Percentiles rank a stretch among this genome's conserved stretches.
These are phyloP conservation scores for Tagetes erecta DNA, from an alignment of 129 eudicot genomes.

Conservation along the genomic window DNA sequence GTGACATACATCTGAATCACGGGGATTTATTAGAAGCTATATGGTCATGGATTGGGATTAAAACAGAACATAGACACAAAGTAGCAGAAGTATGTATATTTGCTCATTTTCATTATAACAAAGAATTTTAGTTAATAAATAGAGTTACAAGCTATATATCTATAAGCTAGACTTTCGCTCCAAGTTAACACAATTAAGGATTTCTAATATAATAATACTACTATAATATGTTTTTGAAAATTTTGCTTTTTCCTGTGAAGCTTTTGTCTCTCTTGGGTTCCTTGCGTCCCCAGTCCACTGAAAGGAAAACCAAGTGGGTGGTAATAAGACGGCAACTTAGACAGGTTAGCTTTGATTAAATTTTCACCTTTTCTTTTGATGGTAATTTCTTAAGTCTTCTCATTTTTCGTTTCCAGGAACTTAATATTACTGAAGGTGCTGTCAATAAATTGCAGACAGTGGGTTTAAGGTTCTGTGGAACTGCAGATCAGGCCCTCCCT, in stretches of 20 bases:
- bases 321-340: constrained; percentile 88
- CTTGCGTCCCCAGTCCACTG: constrained; percentile 86
- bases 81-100: constrained; percentile 72
- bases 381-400: no score
- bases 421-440: constrained; percentile 67
- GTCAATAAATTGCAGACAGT: constrained; percentile 91
- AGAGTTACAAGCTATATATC: not conserved
- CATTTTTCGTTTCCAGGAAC: constrained; percentile 57
- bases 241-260: constrained; percentile 41
- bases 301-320: constrained; percentile 90
- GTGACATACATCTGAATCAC: constrained; percentile 90
- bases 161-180: not conserved
- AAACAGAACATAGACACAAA: constrained; percentile 70
- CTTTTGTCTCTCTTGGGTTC: constrained; percentile 81
- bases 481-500: constrained; percentile 85
- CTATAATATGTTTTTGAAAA: constrained; percentile 19
- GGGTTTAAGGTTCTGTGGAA: constrained; percentile 84
- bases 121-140: not conserved
- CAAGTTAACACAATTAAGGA: not conserved
- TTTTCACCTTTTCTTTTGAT: no score
- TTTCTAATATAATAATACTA: not conserved
- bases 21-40: constrained; percentile 82
- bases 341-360: constrained; percentile 50
- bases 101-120: not conserved
- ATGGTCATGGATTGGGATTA: constrained; percentile 93